phyloP scores from a whole-genome alignment of 768 basidiomycete genomes.

The Kwoniella sp. region DNA sequence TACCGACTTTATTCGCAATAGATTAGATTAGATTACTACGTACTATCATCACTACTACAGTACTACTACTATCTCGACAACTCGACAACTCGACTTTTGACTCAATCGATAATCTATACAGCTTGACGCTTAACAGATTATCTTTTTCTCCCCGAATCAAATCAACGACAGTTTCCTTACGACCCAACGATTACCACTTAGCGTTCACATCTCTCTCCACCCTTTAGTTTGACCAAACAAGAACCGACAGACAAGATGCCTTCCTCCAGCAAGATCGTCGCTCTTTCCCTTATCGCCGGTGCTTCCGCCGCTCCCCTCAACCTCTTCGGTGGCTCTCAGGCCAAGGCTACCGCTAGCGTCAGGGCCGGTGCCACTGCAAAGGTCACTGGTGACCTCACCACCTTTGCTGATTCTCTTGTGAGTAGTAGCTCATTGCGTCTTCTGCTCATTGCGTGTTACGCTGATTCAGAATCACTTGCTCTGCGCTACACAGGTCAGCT shows the following conservation, averaged over 20 bases:
- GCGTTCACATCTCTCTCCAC: constrained; percentile 11
- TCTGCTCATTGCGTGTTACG: too few species aligned
- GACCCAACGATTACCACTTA: background rate
- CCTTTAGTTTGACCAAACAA: background rate
- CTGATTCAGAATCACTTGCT: too few species aligned
- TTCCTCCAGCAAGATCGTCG: constrained; percentile 19
- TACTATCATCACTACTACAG: background rate
- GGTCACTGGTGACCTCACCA: constrained; percentile 16
- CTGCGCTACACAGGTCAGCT: constrained; percentile 9
- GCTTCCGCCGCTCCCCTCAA: constrained; percentile 19
- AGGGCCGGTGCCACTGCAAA: constrained; percentile 11
- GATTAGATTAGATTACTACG: background rate
- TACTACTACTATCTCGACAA: background rate
- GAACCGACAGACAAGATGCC: constrained; percentile 19
- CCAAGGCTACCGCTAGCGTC: constrained; percentile 8
- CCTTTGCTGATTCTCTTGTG: constrained; percentile 27
- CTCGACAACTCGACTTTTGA: background rate
- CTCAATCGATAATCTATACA: constrained; percentile 1
- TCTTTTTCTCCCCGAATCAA: background rate
- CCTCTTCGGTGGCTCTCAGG: constrained; percentile 15
- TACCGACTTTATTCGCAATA: constrained; percentile 3
- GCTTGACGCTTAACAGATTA: constrained; percentile 17
- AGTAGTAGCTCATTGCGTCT: too few species aligned
- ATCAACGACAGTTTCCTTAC: background rate
- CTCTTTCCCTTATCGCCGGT: constrained; percentile 26